Base-by-base conservation (phyloP, 164 flowering plant genomes). In the grape (Vitis vinifera) region DNA sequence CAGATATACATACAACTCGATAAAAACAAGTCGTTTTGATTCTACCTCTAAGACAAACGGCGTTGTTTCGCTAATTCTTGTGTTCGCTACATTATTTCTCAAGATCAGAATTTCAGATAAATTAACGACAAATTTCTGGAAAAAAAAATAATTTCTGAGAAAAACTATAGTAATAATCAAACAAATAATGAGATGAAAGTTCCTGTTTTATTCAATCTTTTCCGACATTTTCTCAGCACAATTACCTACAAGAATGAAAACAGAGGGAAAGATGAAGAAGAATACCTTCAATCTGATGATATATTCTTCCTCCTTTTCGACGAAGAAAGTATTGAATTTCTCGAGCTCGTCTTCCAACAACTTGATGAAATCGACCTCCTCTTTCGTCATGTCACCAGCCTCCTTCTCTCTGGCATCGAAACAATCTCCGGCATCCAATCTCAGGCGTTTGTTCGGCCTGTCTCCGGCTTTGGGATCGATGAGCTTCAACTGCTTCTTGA, bases 261-360 rank as follows among this genome's bases (percentile, higher is more conserved):
- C 16, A 55, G 29, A 52, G 16, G 2, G 50, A 62, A 9, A 44
- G 2, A 6, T 15, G n/a, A 37, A 61, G 7, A 27, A 30, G 13
- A 12, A 9, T 71, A 93, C 97, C 97, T 93, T 95, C 57, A 88
- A 82, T 75, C 83, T 80, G 82, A 95, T 95, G 75, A 95, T 87
- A 62, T 88, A 93, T 44, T 91, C 96, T 65, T 95, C 98, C 78
- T 92, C 98, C 68, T 93, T 84, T 72, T 95, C 99, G 15, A 88
- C 85, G 67, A 95, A 95, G 75, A 95, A 93, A 9, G 77, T 11
- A 69, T 94, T 94, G 73, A 94, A 89, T 75, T 92, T 94, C 74
- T 94, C 97, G 51, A 95, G 78, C 81, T 95, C 99, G 15, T 78
- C 86, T 69, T 91, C 97, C 76, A 94, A 71, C 68, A 91, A 71